phyloP scores from a whole-genome alignment of 371 early-diverging fungal genomes.

The Basidiobolus meristosporus region DNA sequence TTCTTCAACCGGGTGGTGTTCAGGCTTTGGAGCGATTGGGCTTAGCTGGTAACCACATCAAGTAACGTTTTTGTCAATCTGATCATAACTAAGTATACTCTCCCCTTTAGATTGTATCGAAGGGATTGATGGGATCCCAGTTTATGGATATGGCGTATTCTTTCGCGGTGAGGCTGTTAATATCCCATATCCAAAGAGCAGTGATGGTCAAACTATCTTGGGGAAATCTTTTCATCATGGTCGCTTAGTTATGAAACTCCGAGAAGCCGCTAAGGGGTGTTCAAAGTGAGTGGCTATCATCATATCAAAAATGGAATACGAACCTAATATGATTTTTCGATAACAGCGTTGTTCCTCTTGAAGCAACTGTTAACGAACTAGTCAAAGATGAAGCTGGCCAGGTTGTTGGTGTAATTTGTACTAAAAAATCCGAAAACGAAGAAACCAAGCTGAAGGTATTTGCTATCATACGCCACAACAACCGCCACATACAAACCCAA shows the following conservation, averaged over 20 bases:
- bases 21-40: slow-evolving; percentile 59
- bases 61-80: neutral
- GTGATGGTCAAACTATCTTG: slow-evolving; percentile 17
- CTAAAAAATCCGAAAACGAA: slow-evolving; percentile 3
- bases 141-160: slow-evolving; percentile 71
- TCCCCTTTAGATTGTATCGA: slow-evolving; percentile 38
- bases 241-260: slow-evolving; percentile 65
- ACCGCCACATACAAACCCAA: too few relatives aligned
- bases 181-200: slow-evolving; percentile 40
- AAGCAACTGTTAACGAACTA: slow-evolving; percentile 47
- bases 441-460: slow-evolving; percentile 1
- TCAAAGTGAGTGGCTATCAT: slow-evolving; percentile 20
- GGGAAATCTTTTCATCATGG: slow-evolving; percentile 87
- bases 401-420: slow-evolving; percentile 25
- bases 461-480: too few relatives aligned
- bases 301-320: neutral
- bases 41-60: slow-evolving; percentile 23
- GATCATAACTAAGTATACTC: neutral
- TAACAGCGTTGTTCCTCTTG: slow-evolving; percentile 44
- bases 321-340: neutral
- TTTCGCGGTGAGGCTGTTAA: slow-evolving; percentile 23
- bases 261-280: slow-evolving; percentile 37
- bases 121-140: slow-evolving; percentile 71
- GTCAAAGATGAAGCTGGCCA: slow-evolving; percentile 15
- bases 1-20: slow-evolving; percentile 87